Conservation (phyloP, 169 alveolate genomes). For the Eimeria praecox region DNA sequence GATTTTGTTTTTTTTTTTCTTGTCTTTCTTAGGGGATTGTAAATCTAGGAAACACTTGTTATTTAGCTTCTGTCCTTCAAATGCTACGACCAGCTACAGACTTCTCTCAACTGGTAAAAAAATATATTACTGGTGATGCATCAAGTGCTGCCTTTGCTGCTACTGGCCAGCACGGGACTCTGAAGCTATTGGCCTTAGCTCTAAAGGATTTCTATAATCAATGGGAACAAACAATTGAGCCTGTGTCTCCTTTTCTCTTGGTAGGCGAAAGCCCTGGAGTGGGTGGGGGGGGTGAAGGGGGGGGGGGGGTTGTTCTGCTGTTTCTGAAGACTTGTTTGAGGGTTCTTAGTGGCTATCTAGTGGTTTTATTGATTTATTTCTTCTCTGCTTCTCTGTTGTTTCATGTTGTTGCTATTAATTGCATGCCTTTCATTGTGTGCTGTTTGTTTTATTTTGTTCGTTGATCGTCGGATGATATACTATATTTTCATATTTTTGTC, state of each 20-base stretch:
- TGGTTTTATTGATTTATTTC: background rate
- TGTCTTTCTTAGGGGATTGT: slow-evolving; percentile 91
- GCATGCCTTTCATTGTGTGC: background rate
- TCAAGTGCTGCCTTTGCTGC: slow-evolving; percentile 45
- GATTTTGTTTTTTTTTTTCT: background rate
- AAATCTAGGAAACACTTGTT: slow-evolving; percentile 98
- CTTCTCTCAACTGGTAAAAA: slow-evolving; percentile 85
- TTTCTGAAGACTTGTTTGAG: too few relatives aligned
- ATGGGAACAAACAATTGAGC: slow-evolving; percentile 49
- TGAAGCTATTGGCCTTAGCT: slow-evolving; percentile 61
- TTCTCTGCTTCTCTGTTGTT: background rate
- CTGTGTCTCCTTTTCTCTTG: slow-evolving; percentile 71
- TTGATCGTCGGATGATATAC: background rate
- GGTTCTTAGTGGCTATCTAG: too few relatives aligned
- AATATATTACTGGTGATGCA: slow-evolving; percentile 62
- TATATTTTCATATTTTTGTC: background rate
- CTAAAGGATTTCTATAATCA: slow-evolving; percentile 70
- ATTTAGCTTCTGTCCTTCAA: slow-evolving; percentile 95
- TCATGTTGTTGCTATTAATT: background rate
- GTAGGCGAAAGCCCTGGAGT: background rate
- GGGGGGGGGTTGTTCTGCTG: background rate
- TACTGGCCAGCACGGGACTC: slow-evolving; percentile 67
- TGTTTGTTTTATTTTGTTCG: background rate
- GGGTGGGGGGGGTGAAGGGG: background rate
- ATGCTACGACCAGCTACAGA: slow-evolving; percentile 90